Evolutionary conservation across 1,284 basidiomycete species (phyloP), one percentile per base, ranked within the genome.

Genomic region (Cryptococcus sp.): DNA sequence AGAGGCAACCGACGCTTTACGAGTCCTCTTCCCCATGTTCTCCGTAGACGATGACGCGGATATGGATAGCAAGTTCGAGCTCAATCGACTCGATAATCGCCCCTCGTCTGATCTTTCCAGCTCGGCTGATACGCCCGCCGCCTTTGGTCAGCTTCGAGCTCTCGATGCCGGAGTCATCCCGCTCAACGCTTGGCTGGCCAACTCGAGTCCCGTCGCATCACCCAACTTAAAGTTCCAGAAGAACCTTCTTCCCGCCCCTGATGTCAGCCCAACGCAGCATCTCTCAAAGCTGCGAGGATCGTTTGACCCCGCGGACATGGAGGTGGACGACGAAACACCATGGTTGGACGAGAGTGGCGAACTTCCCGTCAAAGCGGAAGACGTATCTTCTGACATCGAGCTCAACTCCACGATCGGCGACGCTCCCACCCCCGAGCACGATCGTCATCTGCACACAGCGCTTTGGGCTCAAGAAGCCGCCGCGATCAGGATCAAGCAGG

Each of bases 321-420:
- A 73, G 23, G 64, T 76, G 13, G 71, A 72, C 38, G 64, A 64
- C 23, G 62, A 66, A 27, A 52, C 60, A 23, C 52, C 62, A 1
- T 75, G 73, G 72, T 60, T 72, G 55, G 71, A 73, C 57, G 73
- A 76, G 52, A 62, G 60, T 19, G 75, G 73, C 13, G 71, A 73
- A 40, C 57, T 73, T 11, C 73, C 73, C 8, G 70, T 77, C 20
- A 70, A 72, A 50, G 72, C 64, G 3, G 74, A 76, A 38, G 75
- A 77, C 30, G 55, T 65, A 2, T 64, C 72, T 23, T 73, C 71
- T 1, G 73, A 75, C 47, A 55, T 66, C 17, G 75, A 75, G 38
- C 51, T 71, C 8, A 58, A 56, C 13, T 75, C 71, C 6, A 67
- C 60, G 16, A 51, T 70, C 15, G 75, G 69, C 20, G 73, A 75